phyloP scores from a whole-genome alignment of 2,329 filamentous ascomycete species.

The Penicillium hesseltinei region DNA sequence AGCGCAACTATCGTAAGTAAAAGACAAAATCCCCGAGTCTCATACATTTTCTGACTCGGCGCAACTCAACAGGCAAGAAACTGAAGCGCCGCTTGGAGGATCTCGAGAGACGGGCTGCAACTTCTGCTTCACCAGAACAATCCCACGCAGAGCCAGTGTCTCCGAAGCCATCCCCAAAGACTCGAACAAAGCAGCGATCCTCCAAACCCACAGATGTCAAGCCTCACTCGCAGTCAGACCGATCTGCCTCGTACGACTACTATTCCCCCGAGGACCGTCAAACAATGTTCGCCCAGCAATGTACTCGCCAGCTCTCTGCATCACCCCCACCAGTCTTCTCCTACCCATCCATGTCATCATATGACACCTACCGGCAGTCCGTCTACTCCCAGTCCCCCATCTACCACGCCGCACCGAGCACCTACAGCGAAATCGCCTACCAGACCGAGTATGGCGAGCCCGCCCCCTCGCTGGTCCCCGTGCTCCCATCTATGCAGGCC shows the following conservation, averaged over 20 bases:
- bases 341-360: conserved; percentile 50
- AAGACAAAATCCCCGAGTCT: not conserved
- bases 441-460: conserved; percentile 42
- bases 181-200: conserved; percentile 27
- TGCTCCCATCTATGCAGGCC: conserved; percentile 49
- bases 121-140: conserved; percentile 61
- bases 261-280: conserved; percentile 47
- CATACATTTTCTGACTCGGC: not conserved
- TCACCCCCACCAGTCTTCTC: conserved; percentile 58
- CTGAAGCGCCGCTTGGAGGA: conserved; percentile 66
- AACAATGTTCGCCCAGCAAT: conserved; percentile 58
- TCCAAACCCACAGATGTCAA: conserved; percentile 30
- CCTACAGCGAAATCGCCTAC: conserved; percentile 36
- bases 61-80: conserved; percentile 55
- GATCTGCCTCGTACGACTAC: conserved; percentile 36
- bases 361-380: conserved; percentile 43
- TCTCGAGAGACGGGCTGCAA: conserved; percentile 60
- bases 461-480: conserved; percentile 47
- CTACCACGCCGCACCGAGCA: conserved; percentile 33
- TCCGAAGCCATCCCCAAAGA: conserved; percentile 27
- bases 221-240: conserved; percentile 26
- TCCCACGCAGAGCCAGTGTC: conserved; percentile 53
- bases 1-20: conserved; percentile 88
- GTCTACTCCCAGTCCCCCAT: conserved; percentile 36
- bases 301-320: conserved; percentile 58